Conservation (phyloP, 2,329 filamentous ascomycete species). For the Penicillium polonicum region DNA sequence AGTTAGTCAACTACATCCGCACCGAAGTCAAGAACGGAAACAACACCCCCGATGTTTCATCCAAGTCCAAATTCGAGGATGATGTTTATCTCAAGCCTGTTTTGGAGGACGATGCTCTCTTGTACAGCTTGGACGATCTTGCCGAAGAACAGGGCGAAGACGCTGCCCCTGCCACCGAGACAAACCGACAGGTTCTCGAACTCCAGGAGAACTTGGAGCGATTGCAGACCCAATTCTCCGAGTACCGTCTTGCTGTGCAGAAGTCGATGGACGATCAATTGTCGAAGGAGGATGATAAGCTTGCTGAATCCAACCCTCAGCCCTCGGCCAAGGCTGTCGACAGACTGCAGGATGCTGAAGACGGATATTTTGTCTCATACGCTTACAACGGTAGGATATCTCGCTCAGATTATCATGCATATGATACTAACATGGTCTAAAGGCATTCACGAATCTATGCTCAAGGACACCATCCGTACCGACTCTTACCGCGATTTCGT, state of each 20-base stretch:
- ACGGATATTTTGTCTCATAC: constrained; percentile 64
- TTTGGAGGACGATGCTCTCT: constrained; percentile 82
- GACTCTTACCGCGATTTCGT: constrained; percentile 94
- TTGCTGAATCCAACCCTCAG: constrained; percentile 24
- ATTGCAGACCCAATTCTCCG: constrained; percentile 61
- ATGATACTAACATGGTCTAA: constrained; percentile 13
- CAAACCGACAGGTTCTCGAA: constrained; percentile 54
- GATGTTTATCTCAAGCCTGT: constrained; percentile 81
- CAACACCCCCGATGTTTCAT: constrained; percentile 56
- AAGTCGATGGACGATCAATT: constrained; percentile 66
- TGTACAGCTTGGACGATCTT: constrained; percentile 84
- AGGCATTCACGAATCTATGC: constrained; percentile 95
- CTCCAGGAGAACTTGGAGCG: constrained; percentile 62
- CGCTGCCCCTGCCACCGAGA: constrained; percentile 31
- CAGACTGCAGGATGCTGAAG: constrained; percentile 53
- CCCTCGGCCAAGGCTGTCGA: constrained; percentile 27
- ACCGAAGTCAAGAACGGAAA: constrained; percentile 49
- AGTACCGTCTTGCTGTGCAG: constrained; percentile 64
- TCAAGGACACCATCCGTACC: constrained; percentile 84
- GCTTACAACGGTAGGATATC: constrained; percentile 61
- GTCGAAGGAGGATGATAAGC: constrained; percentile 54
- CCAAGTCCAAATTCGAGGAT: constrained; percentile 64
- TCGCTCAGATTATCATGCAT: not conserved
- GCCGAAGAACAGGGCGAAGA: constrained; percentile 41
- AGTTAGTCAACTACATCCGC: constrained; percentile 68